phyloP scores from a whole-genome alignment of 1,284 basidiomycete species.

The Cutaneotrichosporon cyanovorans region DNA sequence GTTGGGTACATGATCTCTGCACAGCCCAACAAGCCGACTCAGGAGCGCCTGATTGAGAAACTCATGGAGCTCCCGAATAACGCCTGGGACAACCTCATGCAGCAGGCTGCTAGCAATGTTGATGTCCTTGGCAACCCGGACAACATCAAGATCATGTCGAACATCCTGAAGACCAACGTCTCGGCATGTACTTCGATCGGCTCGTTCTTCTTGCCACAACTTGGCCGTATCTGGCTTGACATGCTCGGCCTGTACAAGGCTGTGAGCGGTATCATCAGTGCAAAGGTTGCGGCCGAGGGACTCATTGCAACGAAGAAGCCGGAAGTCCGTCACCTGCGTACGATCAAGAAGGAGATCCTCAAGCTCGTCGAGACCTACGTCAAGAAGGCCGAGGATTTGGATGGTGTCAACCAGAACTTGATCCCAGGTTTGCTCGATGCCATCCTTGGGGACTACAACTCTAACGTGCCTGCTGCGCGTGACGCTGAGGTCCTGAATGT shows the following conservation, averaged over 20 bases:
- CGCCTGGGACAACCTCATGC: slow-evolving; percentile 97
- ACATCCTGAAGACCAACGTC: slow-evolving; percentile 98
- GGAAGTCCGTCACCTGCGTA: slow-evolving; percentile 86
- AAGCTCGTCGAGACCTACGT: slow-evolving; percentile 97
- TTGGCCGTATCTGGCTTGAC: slow-evolving; percentile 93
- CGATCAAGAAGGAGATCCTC: slow-evolving; percentile 98
- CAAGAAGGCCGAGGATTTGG: slow-evolving; percentile 90
- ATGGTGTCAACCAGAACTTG: slow-evolving; percentile 81
- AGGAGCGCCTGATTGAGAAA: slow-evolving; percentile 89
- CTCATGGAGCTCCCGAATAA: slow-evolving; percentile 97
- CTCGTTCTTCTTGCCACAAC: slow-evolving; percentile 92
- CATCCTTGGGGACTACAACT: slow-evolving; percentile 91
- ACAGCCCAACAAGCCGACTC: slow-evolving; percentile 93
- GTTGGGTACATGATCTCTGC: slow-evolving; percentile 99
- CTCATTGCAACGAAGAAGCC: slow-evolving; percentile 94
- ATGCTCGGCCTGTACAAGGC: slow-evolving; percentile 98
- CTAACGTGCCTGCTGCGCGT: slow-evolving; percentile 85
- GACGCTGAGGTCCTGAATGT: slow-evolving; percentile 98
- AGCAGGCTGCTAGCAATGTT: slow-evolving; percentile 85
- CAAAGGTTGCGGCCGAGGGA: slow-evolving; percentile 80
- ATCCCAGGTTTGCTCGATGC: slow-evolving; percentile 95
- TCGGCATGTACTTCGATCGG: slow-evolving; percentile 97
- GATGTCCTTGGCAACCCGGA: slow-evolving; percentile 86
- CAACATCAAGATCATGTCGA: slow-evolving; percentile 94
- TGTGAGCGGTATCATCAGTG: slow-evolving; percentile 94